Evolutionary conservation across 1,139 yeast genomes (phyloP), one percentile per base, ranked within the genome.

Genomic region (Zygoascus sp.): DNA sequence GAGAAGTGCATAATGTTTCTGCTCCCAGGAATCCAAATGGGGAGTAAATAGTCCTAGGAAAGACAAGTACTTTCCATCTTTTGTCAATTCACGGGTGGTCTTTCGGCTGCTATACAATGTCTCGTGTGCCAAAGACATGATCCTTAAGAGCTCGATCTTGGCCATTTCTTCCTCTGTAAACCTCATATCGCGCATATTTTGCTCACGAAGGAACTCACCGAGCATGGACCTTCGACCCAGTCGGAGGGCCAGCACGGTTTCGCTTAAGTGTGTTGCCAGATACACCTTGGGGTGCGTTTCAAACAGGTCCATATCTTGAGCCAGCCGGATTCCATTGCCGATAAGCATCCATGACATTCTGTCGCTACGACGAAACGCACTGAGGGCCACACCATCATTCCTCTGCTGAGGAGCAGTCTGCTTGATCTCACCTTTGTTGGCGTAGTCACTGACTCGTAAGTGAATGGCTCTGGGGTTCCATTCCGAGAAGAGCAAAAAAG

Each of bases 401-500:
- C 44, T 53, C 68, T 48, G 46, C 20, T 45, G 47, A 4, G 43
- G 39, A 1, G 36, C 25, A 32, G 61, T 65, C 2, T 61, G 52
- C 35, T 54, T 57, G n/a, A n/a, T n/a, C 10, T 47, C 36, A 15
- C 50, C 53, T 40, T 69, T 66, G 57, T 86, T 87, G 2, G 96
- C 96, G 66, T 87, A 88, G 64, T 89, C 97, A 0, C 81, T 72
- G 84, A 90, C 83, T 53, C 89, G 69, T 81, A 89, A 84, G 64
- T 89, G 96, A 52, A 89, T 88, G 5, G 96, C 96, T 47, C 96
- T 70, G 1, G 96, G 96, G 58, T 88, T 88, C 97, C 97, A 89
- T 63, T 89, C 96, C 0, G 96, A 86, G 56, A 89, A 83, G n/a
- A 90, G 68, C 42, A 89, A 67, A 60, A 89, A 87, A 1, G 96